Evolutionary conservation across 306 rosid species (phyloP), one percentile per base, ranked within the genome.

Genomic region (Prunus davidiana): DNA sequence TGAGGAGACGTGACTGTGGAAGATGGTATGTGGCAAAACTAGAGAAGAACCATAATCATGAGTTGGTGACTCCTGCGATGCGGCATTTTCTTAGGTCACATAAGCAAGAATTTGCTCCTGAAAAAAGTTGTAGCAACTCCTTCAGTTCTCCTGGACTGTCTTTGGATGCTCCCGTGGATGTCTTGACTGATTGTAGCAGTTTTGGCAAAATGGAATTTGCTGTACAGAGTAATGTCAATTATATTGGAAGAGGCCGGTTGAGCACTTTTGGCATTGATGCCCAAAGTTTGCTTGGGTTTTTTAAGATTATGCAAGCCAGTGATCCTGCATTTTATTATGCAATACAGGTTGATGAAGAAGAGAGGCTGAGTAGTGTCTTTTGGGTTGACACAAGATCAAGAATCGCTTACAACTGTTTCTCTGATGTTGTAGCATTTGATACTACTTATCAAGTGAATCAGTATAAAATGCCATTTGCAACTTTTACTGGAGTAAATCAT

Each of bases 261-360:
- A 61, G 81, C 81, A 60, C 54, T 60, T 78, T 76, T 70, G 81
- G 81, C 18, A 60, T 78, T n/a, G 71, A 78, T 78, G 81, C 76
- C 19, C 71, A 69, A 69, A 70, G 76, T 50, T 69, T 69, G 70
- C 71, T 78, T n/a, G 70, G 55, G 14, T 61, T 78, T 78, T 78
- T 70, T 78, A 78, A 70, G 52, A 30, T 49, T 61, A 78, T 50
- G 81, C 76, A 78, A 61, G 81, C 76, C 24, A 78, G 69, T 70
- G 81, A 78, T 70, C 70, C 71, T 20, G 76, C 55, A 22, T 69
- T 78, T 61, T 69, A 30, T 62, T 47, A 61, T 32, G 71, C 56
- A 8, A 78, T 78, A 46, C 71, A 78, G 71, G 81, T 78, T 30
- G 76, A 78, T 50, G 81, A 60, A 78, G 81, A 78, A 32, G 80